Evolutionary conservation across 2,329 filamentous ascomycete genomes (phyloP).

Genomic region (Fusarium sp.): DNA sequence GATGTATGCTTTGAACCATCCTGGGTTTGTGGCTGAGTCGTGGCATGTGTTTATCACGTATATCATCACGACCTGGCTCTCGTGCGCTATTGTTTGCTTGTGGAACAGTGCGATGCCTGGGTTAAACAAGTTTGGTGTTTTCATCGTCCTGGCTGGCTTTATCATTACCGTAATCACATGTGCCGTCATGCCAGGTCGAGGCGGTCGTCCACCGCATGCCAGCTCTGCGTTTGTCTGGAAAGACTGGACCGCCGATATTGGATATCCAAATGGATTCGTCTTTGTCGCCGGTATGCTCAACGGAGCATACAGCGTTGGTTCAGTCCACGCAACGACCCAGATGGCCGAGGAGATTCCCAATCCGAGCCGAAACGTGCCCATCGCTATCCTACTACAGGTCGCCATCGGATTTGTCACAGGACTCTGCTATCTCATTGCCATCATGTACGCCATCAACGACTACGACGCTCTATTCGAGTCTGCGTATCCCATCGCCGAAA

Average conservation of each 20-base stretch:
- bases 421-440: slow-evolving; percentile 64
- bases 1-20: slow-evolving; percentile 60
- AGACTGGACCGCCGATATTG: slow-evolving; percentile 56
- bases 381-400: slow-evolving; percentile 65
- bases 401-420: slow-evolving; percentile 65
- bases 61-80: slow-evolving; percentile 57
- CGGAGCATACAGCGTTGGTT: slow-evolving; percentile 76
- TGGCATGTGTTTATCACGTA: slow-evolving; percentile 63
- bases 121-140: slow-evolving; percentile 67
- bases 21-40: slow-evolving; percentile 52
- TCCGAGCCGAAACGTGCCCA: slow-evolving; percentile 66
- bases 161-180: slow-evolving; percentile 67
- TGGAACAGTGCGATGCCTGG: slow-evolving; percentile 66
- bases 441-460: slow-evolving; percentile 71
- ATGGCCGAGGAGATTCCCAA: slow-evolving; percentile 73
- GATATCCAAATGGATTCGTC: slow-evolving; percentile 59
- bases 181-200: slow-evolving; percentile 64
- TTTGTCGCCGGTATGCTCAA: slow-evolving; percentile 66
- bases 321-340: slow-evolving; percentile 74
- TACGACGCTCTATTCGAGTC: slow-evolving; percentile 64
- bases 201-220: slow-evolving; percentile 50
- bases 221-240: slow-evolving; percentile 57
- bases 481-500: slow-evolving; percentile 73
- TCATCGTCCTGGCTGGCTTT: slow-evolving; percentile 64
- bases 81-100: slow-evolving; percentile 62